Conservation (phyloP, 192 early-diverging fungal species). For the Anaeromyces robustus region DNA sequence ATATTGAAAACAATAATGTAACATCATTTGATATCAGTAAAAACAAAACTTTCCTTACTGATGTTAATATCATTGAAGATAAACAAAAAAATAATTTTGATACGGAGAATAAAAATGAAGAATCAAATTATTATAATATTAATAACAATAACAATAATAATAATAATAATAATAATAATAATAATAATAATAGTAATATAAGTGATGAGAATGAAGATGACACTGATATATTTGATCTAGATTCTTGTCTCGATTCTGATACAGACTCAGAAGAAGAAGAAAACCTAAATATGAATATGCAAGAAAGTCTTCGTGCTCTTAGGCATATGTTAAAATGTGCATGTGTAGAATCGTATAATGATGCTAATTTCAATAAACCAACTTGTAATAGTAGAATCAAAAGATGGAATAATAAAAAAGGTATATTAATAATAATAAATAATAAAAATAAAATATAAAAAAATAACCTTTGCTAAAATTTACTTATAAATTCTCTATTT, state of each 20-base stretch:
- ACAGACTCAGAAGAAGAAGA: neutral
- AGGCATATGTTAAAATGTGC: neutral
- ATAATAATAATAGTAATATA: neutral
- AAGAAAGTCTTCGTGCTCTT: neutral
- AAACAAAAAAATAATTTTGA: too few relatives aligned
- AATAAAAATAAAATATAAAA: neutral
- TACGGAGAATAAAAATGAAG: neutral
- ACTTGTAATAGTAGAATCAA: neutral
- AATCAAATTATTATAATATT: neutral
- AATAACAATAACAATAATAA: conserved; percentile 2
- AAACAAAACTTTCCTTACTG: conserved; percentile 32
- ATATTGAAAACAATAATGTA: neutral
- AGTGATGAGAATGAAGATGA: neutral
- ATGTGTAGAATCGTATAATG: neutral
- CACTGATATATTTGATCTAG: neutral
- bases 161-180: neutral
- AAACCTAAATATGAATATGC: neutral
- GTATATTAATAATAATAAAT: neutral
- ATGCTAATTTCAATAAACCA: neutral
- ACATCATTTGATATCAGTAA: neutral
- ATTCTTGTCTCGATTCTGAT: neutral
- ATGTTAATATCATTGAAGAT: conserved; percentile 30
- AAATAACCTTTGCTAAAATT: neutral
- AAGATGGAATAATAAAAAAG: neutral
- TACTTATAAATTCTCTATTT: neutral